Evolutionary conservation across 345 rosid genomes (phyloP).

Genomic region (Turritis glabra): DNA sequence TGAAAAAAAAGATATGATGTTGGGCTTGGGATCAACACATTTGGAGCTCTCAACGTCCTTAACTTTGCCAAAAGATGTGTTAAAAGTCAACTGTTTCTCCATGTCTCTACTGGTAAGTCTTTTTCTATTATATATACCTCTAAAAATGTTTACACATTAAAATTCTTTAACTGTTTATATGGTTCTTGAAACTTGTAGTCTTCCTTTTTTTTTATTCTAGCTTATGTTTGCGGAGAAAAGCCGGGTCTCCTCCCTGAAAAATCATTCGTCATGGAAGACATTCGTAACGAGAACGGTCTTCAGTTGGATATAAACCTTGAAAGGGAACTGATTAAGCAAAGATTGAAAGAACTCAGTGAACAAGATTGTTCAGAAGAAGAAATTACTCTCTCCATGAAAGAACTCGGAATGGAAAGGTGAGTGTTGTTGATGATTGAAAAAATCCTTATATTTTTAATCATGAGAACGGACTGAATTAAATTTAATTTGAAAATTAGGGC

Average conservation of each 20-base stretch:
- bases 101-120: conserved; percentile 40
- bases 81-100: conserved; percentile 51
- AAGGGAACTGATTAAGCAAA: conserved; percentile 39
- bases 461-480: not conserved
- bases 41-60: conserved; percentile 58
- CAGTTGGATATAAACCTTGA: conserved; percentile 48
- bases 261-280: conserved; percentile 42
- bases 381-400: conserved; percentile 46
- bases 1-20: conserved; percentile 56
- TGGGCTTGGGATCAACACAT: conserved; percentile 59
- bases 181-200: not conserved
- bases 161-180: not conserved
- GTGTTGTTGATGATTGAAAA: not conserved
- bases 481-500: conserved; percentile 47
- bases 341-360: conserved; percentile 37
- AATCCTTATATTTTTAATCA: not conserved
- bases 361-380: conserved; percentile 36
- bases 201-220: conserved; percentile 23
- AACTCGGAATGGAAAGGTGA: conserved; percentile 53
- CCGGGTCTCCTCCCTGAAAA: conserved; percentile 47
- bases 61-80: conserved; percentile 59
- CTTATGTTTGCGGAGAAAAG: conserved; percentile 63
- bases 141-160: not conserved
- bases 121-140: not conserved
- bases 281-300: conserved; percentile 25